These are phyloP conservation scores for Pythium sp. DNA, from an alignment of 352 stramenopile species.

Conservation along the genomic window DNA sequence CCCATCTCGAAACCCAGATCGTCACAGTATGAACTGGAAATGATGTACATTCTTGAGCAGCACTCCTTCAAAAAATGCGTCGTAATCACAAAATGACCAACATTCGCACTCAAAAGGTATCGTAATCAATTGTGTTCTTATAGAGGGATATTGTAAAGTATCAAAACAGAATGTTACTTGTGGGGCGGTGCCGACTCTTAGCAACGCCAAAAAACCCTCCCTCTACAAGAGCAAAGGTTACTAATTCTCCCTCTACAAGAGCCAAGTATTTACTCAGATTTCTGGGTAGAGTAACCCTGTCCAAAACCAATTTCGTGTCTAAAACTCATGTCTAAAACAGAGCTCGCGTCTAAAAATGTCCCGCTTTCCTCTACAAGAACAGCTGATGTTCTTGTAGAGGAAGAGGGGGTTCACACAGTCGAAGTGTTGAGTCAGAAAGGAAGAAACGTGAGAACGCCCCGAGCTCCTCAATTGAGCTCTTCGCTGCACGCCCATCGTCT, in stretches of 20 bases:
- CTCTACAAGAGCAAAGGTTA: not conserved
- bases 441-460: constrained; percentile 10
- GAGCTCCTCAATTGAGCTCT: not conserved
- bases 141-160: too few species aligned
- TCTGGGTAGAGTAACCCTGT: not conserved
- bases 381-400: not conserved
- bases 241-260: not conserved
- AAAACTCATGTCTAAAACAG: too few species aligned
- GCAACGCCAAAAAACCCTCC: not conserved
- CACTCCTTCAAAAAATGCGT: too few species aligned
- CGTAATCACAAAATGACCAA: too few species aligned
- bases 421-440: constrained; percentile 4
- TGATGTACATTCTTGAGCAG: too few species aligned
- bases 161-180: too few species aligned
- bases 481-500: constrained; percentile 1
- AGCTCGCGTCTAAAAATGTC: not conserved
- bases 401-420: not conserved
- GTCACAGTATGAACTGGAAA: too few species aligned
- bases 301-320: not conserved
- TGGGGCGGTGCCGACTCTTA: too few species aligned
- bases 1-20: too few species aligned
- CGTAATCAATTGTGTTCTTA: too few species aligned
- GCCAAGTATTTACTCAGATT: too few species aligned
- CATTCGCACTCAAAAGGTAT: too few species aligned
- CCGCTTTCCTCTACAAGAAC: not conserved